A percentile compares a stretch with the other conserved stretches of the same genome.
Evolutionary conservation across 805 yeast species (phyloP).

Genomic region (Candida jianshihensis): DNA sequence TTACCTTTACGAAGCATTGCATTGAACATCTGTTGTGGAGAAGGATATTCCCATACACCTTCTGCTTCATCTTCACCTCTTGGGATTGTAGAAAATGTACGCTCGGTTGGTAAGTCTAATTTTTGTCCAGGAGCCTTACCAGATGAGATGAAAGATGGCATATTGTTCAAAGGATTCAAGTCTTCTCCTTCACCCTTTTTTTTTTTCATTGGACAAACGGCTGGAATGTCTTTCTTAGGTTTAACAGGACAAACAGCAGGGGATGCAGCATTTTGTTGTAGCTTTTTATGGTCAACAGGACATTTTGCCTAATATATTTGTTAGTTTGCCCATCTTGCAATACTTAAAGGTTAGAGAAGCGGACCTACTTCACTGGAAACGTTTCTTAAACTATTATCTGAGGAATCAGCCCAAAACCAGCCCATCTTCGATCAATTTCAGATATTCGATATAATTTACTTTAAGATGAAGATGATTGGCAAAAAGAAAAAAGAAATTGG

Average conservation of each 20-base stretch:
- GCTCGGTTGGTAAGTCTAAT: conserved; percentile 69
- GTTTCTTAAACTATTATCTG: not conserved
- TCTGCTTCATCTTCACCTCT: conserved; percentile 57
- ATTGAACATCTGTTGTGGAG: conserved; percentile 98
- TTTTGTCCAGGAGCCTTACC: conserved; percentile 75
- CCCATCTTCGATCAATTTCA: too few relatives aligned
- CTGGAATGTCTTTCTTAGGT: conserved; percentile 25
- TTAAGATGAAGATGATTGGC: too few relatives aligned
- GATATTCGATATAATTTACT: too few relatives aligned
- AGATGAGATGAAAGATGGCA: conserved; percentile 70
- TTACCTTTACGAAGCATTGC: conserved; percentile 96
- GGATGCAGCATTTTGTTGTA: too few relatives aligned
- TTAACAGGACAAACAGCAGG: conserved; percentile 35
- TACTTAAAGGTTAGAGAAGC: not conserved
- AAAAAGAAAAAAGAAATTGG: too few relatives aligned
- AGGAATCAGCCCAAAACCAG: not conserved
- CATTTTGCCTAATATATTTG: conserved; percentile 22
- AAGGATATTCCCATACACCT: conserved; percentile 97
- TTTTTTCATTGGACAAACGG: conserved; percentile 34
- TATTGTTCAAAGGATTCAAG: conserved; percentile 79
- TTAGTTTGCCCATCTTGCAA: not conserved
- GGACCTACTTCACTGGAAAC: not conserved
- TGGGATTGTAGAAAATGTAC: conserved; percentile 83
- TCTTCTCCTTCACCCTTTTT: conserved; percentile 13
- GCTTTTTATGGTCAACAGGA: conserved; percentile 33